phyloP scores from a whole-genome alignment of 805 yeast species.

The Nakazawaea anatomiae region DNA sequence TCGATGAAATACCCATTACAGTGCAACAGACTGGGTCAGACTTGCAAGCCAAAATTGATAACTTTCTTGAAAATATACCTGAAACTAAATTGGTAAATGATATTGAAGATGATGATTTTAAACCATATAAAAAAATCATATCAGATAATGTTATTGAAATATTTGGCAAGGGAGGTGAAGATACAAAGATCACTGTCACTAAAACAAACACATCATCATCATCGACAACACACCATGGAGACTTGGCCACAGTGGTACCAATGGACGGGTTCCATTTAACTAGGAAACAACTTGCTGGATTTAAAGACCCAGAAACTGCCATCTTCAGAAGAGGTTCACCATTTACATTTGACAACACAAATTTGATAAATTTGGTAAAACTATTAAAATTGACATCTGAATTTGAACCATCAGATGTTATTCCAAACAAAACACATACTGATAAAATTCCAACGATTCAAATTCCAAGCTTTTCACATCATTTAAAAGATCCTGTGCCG shows the following conservation, averaged over 20 bases:
- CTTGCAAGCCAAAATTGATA: not conserved
- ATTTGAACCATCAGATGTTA: not conserved
- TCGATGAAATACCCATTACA: not conserved
- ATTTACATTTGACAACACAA: conserved; percentile 67
- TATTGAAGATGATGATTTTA: conserved; percentile 2
- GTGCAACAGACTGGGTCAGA: not conserved
- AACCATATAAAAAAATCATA: not conserved
- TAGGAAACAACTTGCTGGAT: conserved; percentile 35
- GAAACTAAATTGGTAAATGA: not conserved
- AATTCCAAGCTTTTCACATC: conserved; percentile 75
- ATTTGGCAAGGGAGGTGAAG: conserved; percentile 5
- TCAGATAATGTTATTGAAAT: not conserved
- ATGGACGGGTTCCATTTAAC: conserved; percentile 81
- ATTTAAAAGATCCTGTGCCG: conserved; percentile 63
- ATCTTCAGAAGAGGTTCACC: conserved; percentile 76
- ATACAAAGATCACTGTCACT: conserved; percentile 2
- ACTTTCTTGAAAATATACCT: not conserved
- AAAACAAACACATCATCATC: not conserved
- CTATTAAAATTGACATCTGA: conserved; percentile 22
- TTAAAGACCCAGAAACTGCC: conserved; percentile 54
- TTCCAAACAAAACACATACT: not conserved
- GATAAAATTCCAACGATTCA: conserved; percentile 19
- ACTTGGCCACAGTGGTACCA: conserved; percentile 44
- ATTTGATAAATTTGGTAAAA: conserved; percentile 29
- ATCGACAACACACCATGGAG: not conserved